Evolutionary conservation across 202 grass and related monocot genomes (phyloP).

Genomic region (Miscanthus sacchariflorus): DNA sequence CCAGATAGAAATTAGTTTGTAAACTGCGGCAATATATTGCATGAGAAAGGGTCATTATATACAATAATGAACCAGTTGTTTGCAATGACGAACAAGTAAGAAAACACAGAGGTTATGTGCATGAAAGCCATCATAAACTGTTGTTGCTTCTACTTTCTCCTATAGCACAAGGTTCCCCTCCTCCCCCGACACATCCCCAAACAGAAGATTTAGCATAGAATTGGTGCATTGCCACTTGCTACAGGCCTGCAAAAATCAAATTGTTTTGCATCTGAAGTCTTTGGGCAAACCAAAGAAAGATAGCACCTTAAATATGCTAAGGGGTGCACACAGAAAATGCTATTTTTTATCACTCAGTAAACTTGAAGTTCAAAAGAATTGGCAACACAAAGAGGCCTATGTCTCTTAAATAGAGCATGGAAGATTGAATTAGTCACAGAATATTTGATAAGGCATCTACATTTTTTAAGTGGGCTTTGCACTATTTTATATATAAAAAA

Average conservation of each 20-base stretch:
- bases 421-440: conserved; percentile 26
- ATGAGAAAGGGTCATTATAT: not conserved
- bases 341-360: conserved; percentile 21
- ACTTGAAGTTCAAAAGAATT: conserved; percentile 15
- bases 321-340: conserved; percentile 8
- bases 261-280: conserved; percentile 36
- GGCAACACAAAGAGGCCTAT: conserved; percentile 6
- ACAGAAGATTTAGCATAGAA: not conserved
- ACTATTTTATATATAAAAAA: conserved; percentile 26
- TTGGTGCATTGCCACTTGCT: conserved; percentile 38
- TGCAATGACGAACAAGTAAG: not conserved
- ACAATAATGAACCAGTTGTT: not conserved
- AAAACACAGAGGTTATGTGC: not conserved
- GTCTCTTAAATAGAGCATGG: conserved; percentile 54
- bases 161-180: not conserved
- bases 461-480: not conserved
- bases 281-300: conserved; percentile 30
- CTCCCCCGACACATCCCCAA: not conserved
- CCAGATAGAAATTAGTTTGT: not conserved
- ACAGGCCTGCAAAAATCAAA: conserved; percentile 46
- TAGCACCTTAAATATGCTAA: conserved; percentile 43
- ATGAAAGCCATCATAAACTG: conserved; percentile 33
- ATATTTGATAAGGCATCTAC: not conserved
- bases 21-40: not conserved
- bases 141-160: not conserved